Base-by-base conservation (phyloP, 495 filamentous ascomycete species). In the Neurospora tetraspora region DNA sequence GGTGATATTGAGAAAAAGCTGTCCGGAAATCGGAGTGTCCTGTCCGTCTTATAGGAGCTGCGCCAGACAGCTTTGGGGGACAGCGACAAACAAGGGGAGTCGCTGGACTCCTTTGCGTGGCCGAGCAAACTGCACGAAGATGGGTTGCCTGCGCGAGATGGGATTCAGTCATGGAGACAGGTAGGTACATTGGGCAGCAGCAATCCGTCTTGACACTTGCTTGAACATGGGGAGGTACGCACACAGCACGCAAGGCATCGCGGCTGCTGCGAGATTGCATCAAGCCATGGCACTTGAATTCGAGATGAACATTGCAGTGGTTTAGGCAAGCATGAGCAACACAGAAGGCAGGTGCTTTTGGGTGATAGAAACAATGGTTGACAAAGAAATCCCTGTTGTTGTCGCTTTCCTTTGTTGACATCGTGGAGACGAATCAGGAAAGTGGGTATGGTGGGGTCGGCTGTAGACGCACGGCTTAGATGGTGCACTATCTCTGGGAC, bases 1-100 rank as follows among this genome's bases (percentile, higher is more conserved):
- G 0, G 7, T 9, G 18, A n/a, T 43, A 0, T 0, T 0, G 18
- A 9, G 42, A n/a, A 43, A 9, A 4, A 43, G 7, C 2, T n/a
- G 18, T n/a, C 1, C 2, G 1, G 3, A 43, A 9, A 9, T n/a
- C 7, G 42, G 42, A 43, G 42, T 43, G 42, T 43, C 18, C 42
- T 1, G 18, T n/a, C 2, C 7, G 42, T 43, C 42, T 43, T 43
- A 43, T 43, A n/a, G 7, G 16, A 9, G 42, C 42, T 43, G 40
- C 16, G 16, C 40, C 42, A n/a, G 42, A 43, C 42, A 43, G n/a
- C 18, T 1, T 42, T 42, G 42, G 42, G 42, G 40, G 40, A 16
- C 40, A 42, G 42, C 42, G 18, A 43, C 42, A 18, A 10, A 10
- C 2, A 43, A 10, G 42, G 18, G 16, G 6, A 42, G 16, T 42